Evolutionary conservation across 345 rosid genomes (phyloP).

Genomic region (Melastoma malabathricum): DNA sequence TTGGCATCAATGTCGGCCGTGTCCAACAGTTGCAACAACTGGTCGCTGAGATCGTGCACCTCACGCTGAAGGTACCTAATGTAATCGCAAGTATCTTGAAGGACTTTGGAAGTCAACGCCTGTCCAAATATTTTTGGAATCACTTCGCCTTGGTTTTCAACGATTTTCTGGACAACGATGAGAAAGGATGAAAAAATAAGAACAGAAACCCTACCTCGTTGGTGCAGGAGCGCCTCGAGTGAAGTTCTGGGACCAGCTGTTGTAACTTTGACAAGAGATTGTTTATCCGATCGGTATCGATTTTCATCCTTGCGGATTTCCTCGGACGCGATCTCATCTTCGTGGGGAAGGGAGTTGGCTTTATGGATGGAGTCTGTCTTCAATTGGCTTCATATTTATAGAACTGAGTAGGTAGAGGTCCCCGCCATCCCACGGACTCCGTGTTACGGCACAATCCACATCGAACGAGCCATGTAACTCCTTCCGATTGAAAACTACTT

Average conservation of each 20-base stretch:
- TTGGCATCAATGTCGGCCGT: slow-evolving; percentile 49
- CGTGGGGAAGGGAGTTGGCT: background rate
- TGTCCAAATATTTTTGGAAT: slow-evolving; percentile 7
- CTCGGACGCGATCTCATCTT: slow-evolving; percentile 3
- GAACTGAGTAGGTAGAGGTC: no score
- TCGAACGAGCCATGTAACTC: no score
- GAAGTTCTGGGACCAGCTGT: slow-evolving; percentile 11
- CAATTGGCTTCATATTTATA: no score
- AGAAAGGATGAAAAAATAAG: no score
- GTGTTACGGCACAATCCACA: no score
- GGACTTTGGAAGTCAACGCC: slow-evolving; percentile 63
- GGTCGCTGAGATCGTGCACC: slow-evolving; percentile 65
- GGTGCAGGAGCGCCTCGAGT: background rate
- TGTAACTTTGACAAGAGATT: slow-evolving; percentile 10
- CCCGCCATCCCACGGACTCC: no score
- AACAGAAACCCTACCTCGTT: slow-evolving; percentile 3
- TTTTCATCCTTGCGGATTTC: background rate
- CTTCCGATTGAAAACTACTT: no score
- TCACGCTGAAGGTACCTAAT: slow-evolving; percentile 66
- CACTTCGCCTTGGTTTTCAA: no score
- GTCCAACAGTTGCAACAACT: slow-evolving; percentile 62
- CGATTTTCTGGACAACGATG: background rate
- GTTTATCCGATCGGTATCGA: slow-evolving; percentile 6
- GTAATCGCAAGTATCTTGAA: slow-evolving; percentile 80
- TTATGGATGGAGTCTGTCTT: no score